Evolutionary conservation across 805 yeast species (phyloP), one percentile per base, ranked within the genome.

Genomic region (Barnettozyma sp.): DNA sequence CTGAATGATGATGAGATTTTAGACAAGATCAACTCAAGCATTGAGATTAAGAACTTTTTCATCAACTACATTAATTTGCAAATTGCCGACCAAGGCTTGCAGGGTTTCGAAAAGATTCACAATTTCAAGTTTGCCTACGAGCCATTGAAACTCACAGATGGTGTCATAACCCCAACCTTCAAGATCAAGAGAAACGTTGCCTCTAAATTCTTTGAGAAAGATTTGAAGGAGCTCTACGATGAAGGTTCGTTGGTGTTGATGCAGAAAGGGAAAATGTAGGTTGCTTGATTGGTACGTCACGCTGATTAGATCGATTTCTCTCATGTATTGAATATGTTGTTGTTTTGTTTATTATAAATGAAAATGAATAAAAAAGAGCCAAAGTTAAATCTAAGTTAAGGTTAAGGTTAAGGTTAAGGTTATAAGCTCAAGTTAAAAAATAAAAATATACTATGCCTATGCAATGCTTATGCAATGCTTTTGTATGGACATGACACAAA

Each of bases 161-260:
- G 70, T 27, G 64, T 68, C 4, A 52, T 76, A 30, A 76, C 82
- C 6, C 82, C 81, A 24, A 76, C 82, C 9, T 36, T 66, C 38
- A 67, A 67, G 49, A 51, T 66, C 40, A 65, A 66, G 51, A 54
- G 76, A 38, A 58, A 60, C 5, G 54, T 56, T 28, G 69, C 71
- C 13, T 57, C 55, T 17, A 60, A 59, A 48, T 50, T 53, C 34
- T 71, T 63, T 38, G 48, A 52, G 34, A 36, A 44, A 14, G 65
- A 62, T 21, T 52, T 70, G 34, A 58, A 58, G 14, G 44, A 40
- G 9, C 52, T 70, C 61, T 70, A 71, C 41, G 43, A 41, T 35
- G 73, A 70, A 43, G 72, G 71, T 6, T 38, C 41, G 2, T n/a
- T 38, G 27, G 43, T 43, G 9, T 36, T 45, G 30, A 29, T 38